Conservation (phyloP, 352 stramenopile species). For the Albugo laibachii region DNA sequence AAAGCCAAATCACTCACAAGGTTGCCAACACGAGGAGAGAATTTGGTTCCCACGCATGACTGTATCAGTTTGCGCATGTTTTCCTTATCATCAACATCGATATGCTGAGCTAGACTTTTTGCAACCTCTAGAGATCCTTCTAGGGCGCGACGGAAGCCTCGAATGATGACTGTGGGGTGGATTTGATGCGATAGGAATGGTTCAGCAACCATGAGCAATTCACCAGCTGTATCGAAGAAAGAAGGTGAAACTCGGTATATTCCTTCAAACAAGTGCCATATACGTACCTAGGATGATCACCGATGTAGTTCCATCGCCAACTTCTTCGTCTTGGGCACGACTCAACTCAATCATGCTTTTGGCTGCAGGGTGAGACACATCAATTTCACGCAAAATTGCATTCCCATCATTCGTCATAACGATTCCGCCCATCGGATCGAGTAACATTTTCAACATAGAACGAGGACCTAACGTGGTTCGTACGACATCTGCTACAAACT, state of each 20-base stretch:
- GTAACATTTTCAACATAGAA: slow-evolving; percentile 99
- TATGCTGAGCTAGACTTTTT: slow-evolving; percentile 81
- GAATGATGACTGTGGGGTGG: slow-evolving; percentile 97
- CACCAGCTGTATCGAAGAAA: slow-evolving; percentile 49
- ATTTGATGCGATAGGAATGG: slow-evolving; percentile 93
- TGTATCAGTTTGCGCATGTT: slow-evolving; percentile 93
- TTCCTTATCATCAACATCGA: slow-evolving; percentile 91
- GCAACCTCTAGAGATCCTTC: slow-evolving; percentile 82
- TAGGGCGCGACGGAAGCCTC: slow-evolving; percentile 83
- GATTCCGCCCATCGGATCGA: slow-evolving; percentile 99
- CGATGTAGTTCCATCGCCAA: slow-evolving; percentile 99
- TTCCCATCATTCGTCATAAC: slow-evolving; percentile 99
- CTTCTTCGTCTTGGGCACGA: slow-evolving; percentile 97
- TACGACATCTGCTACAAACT: slow-evolving; percentile 96
- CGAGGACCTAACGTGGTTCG: slow-evolving; percentile 95
- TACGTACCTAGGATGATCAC: slow-evolving; percentile 94
- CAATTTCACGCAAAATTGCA: slow-evolving; percentile 96
- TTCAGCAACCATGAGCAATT: slow-evolving; percentile 94
- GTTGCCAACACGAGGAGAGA: slow-evolving; percentile 92
- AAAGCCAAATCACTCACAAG: slow-evolving; percentile 95
- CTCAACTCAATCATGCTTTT: slow-evolving; percentile 99
- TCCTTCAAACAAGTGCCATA: background rate
- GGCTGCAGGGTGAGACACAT: slow-evolving; percentile 94
- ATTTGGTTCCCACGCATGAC: slow-evolving; percentile 97
- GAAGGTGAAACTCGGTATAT: too few relatives aligned